phyloP scores from a whole-genome alignment of 805 yeast species.

The Clavispora vitiphila region DNA sequence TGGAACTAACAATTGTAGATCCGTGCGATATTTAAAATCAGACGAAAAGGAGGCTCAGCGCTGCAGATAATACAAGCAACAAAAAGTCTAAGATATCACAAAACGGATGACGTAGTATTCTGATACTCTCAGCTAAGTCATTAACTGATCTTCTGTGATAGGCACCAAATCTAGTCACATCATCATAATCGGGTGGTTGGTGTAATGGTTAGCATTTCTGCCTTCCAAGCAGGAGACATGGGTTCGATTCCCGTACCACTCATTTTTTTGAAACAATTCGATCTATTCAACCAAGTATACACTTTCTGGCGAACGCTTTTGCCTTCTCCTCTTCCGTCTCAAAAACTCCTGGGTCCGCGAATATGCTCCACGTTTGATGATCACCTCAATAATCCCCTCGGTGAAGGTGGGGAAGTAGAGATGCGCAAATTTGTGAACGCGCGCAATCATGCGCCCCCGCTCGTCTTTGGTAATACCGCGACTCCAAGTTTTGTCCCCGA shows the following conservation, averaged over 20 bases:
- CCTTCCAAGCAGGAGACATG: constrained; percentile 94
- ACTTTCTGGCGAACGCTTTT: neutral
- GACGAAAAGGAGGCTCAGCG: too few species aligned
- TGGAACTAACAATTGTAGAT: too few species aligned
- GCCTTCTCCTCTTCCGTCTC: constrained; percentile 9
- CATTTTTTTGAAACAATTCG: constrained; percentile 40
- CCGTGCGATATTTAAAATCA: too few species aligned
- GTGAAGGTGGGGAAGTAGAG: constrained; percentile 46
- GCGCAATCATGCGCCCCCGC: constrained; percentile 44
- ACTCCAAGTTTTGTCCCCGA: constrained; percentile 82
- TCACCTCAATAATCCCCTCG: constrained; percentile 56
- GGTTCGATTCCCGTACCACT: constrained; percentile 93
- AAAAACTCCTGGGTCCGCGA: constrained; percentile 18
- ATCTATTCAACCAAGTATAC: neutral
- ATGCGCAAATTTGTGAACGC: constrained; percentile 45
- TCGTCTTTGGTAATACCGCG: constrained; percentile 61
- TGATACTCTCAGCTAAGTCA: too few species aligned
- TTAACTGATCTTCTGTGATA: neutral
- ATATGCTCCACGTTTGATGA: constrained; percentile 78
- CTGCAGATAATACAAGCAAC: too few species aligned
- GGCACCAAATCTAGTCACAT: neutral
- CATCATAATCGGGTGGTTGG: constrained; percentile 59
- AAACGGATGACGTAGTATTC: too few species aligned
- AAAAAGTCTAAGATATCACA: too few species aligned
- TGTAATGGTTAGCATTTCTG: constrained; percentile 89